phyloP scores from a whole-genome alignment of 768 basidiomycete species.

The Leccinum rimulosum region DNA sequence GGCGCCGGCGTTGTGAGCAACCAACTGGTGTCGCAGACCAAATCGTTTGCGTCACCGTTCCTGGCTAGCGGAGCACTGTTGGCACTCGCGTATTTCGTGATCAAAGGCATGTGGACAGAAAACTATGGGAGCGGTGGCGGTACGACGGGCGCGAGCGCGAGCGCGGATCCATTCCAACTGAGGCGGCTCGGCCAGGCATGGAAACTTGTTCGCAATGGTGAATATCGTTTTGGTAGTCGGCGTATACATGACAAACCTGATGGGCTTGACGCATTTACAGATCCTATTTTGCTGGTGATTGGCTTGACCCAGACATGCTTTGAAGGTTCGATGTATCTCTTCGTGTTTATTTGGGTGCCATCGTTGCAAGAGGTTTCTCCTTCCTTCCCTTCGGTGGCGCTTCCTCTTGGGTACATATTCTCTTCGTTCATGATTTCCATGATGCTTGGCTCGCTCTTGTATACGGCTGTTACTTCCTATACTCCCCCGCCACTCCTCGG shows the following conservation, averaged over 20 bases:
- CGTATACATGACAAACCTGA: background rate
- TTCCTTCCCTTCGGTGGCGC: conserved; percentile 33
- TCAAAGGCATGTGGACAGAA: conserved; percentile 60
- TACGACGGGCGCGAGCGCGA: conserved; percentile 11
- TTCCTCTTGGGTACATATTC: conserved; percentile 79
- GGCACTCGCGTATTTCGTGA: conserved; percentile 52
- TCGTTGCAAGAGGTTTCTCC: conserved; percentile 61
- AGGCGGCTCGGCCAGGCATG: conserved; percentile 54
- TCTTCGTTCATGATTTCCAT: conserved; percentile 79
- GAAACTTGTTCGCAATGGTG: conserved; percentile 54
- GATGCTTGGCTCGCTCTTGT: conserved; percentile 76
- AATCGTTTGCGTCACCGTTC: conserved; percentile 62
- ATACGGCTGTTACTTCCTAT: conserved; percentile 49
- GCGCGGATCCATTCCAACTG: conserved; percentile 47
- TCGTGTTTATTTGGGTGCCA: conserved; percentile 83
- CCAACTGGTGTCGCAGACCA: conserved; percentile 51
- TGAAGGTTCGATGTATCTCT: conserved; percentile 83
- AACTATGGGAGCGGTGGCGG: conserved; percentile 58
- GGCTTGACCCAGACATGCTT: conserved; percentile 79
- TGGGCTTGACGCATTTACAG: conserved; percentile 32
- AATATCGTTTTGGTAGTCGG: background rate
- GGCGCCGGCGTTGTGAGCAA: conserved; percentile 66
- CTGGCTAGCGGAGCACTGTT: conserved; percentile 59
- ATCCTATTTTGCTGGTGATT: conserved; percentile 59
- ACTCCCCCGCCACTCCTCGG: conserved; percentile 20